Evolutionary conservation across 2,329 filamentous ascomycete species (phyloP), one percentile per base, ranked within the genome.

Genomic region (Pyrenochaeta sp.): DNA sequence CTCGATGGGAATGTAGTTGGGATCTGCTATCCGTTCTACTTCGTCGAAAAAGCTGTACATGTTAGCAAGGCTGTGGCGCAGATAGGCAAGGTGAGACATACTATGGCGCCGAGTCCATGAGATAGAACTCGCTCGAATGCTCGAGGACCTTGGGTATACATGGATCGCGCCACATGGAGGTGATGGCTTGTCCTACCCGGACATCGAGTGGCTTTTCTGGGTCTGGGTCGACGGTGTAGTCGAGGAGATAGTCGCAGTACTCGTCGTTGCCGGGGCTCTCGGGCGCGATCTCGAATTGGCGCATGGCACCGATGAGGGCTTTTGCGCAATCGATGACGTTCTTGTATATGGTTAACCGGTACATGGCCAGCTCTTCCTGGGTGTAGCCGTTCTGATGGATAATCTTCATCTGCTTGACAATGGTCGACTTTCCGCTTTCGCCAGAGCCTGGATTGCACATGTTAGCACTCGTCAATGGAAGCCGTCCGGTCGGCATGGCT

Each of bases 381-480:
- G 90, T 92, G 74, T 99, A 99, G 49, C 94, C 94, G 75, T 96
- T 96, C 65, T 97, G 88, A 69, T 99, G 94, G 67, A 99, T 97
- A 63, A 99, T 99, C 77, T 97, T 99, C 94, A 99, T 99, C 80
- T 99, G 94, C 75, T 99, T 99, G 60, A 99, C 94, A 64, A 99
- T 97, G 7, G 94, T 99, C 45, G 94, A 97, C 76, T 99, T 99
- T 60, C 94, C 94, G 74, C 93, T 97, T 78, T 99, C 94, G 57
- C 94, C 94, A 56, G 94, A 97, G 57, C 94, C 94, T 96, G 71
- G 35, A 48, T 36, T 21, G 42, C 39, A n/a, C n/a, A 29, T 29
- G 61, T 71, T 69, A 72, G 67, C 60, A 3, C 3, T 20, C 19
- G n/a, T 18, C 18, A 7, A n/a, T n/a, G n/a, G n/a, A n/a, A n/a